Evolutionary conservation across 2,329 filamentous ascomycete species (phyloP).

Genomic region (Aureobasidium pullulans): DNA sequence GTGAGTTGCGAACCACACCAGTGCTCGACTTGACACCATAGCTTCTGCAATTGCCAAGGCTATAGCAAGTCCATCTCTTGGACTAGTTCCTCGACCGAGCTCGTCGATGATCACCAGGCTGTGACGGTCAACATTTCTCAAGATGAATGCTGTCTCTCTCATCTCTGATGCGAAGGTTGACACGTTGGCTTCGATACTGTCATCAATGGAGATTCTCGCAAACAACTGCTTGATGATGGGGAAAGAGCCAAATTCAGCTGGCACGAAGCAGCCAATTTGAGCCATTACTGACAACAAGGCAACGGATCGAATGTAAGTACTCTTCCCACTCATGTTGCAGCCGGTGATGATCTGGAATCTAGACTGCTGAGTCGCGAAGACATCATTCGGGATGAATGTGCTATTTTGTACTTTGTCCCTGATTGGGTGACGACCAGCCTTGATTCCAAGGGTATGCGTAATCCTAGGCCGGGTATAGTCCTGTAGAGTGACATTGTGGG

Average conservation of each 20-base stretch:
- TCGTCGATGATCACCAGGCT: constrained; percentile 64
- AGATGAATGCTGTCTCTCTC: constrained; percentile 90
- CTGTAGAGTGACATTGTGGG: constrained; percentile 60
- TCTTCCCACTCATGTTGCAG: constrained; percentile 98
- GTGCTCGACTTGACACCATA: constrained; percentile 65
- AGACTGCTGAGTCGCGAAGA: constrained; percentile 71
- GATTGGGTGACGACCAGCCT: constrained; percentile 70
- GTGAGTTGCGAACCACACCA: constrained; percentile 91
- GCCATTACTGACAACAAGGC: constrained; percentile 87
- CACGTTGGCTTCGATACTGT: constrained; percentile 81
- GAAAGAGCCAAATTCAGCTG: constrained; percentile 74
- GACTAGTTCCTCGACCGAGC: constrained; percentile 83
- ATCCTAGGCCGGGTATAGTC: constrained; percentile 61
- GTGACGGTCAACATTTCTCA: constrained; percentile 69
- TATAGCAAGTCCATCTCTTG: constrained; percentile 79
- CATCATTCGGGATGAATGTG: constrained; percentile 80
- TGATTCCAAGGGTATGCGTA: constrained; percentile 61
- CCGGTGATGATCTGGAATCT: constrained; percentile 92
- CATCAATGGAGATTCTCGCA: constrained; percentile 77
- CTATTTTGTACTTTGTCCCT: constrained; percentile 62
- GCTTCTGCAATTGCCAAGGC: constrained; percentile 86
- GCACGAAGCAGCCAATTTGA: constrained; percentile 85
- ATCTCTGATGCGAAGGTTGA: constrained; percentile 94
- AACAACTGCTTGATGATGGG: constrained; percentile 78
- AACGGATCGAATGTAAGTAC: constrained; percentile 82